These are phyloP conservation scores for Luffa acutangula DNA, from an alignment of 306 rosid species.

Conservation along the genomic window DNA sequence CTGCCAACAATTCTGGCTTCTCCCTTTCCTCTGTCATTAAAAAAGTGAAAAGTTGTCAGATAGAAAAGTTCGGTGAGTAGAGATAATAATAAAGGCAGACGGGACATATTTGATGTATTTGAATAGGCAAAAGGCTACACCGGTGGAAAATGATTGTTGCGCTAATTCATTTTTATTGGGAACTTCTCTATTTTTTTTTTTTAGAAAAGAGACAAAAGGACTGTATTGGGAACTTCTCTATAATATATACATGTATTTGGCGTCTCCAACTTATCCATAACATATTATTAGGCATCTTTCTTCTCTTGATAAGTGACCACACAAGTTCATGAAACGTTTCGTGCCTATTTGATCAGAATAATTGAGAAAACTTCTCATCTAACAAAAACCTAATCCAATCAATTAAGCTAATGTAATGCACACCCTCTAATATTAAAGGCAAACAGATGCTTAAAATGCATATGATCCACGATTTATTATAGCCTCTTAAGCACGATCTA, in stretches of 20 bases:
- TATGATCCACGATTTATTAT: not conserved
- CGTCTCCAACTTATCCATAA: not conserved
- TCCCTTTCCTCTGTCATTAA: slow-evolving; percentile 82
- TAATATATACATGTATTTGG: not conserved
- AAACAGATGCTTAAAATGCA: not conserved
- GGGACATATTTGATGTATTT: not conserved
- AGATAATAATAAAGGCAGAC: not conserved
- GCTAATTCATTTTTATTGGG: not conserved
- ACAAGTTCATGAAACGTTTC: not conserved
- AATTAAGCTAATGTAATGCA: not conserved
- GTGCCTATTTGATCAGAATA: not conserved
- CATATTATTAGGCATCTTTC: not conserved
- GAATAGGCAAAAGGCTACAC: not conserved
- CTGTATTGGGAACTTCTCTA: too few species aligned
- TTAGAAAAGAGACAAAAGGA: too few species aligned
- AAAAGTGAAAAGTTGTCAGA: slow-evolving; percentile 10
- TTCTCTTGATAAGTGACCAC: not conserved
- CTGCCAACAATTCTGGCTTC: slow-evolving; percentile 88
- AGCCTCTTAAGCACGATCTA: not conserved
- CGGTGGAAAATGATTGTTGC: not conserved
- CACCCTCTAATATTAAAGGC: not conserved
- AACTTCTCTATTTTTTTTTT: not conserved
- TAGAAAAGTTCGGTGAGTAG: not conserved
- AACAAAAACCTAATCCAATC: not conserved
- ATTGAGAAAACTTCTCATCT: not conserved